Evolutionary conservation across 306 rosid genomes (phyloP).

Genomic region (Hylodesmum podocarpum): DNA sequence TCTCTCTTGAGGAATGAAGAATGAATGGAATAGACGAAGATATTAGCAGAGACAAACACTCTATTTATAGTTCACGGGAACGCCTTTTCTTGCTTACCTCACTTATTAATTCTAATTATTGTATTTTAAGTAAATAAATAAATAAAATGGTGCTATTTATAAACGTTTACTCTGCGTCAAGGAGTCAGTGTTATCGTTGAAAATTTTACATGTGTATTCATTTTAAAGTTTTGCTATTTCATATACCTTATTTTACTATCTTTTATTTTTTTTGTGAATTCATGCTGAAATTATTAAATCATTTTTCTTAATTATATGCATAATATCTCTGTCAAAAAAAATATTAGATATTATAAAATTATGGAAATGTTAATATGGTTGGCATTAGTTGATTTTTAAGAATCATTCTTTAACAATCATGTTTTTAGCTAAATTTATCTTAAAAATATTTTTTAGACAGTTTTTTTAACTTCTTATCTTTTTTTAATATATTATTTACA

Average conservation of each 20-base stretch:
- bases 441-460: no score
- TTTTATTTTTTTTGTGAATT: no score
- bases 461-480: no score
- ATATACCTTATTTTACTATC: no score
- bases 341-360: no score
- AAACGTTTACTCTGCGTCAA: background rate
- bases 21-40: background rate
- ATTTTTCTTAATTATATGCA: background rate
- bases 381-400: background rate
- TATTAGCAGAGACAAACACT: background rate
- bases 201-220: background rate
- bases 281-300: background rate
- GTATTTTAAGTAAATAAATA: background rate
- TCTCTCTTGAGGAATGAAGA: background rate
- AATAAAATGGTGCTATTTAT: background rate
- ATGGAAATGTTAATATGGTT: background rate
- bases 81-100: background rate
- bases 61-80: slow-evolving; percentile 22
- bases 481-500: no score
- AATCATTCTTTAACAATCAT: no score
- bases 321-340: no score
- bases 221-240: background rate
- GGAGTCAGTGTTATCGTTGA: background rate
- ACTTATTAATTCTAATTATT: background rate
- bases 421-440: no score